These are phyloP conservation scores for Cytospora schulzeri DNA, from an alignment of 2,329 filamentous ascomycete species.

Conservation along the genomic window DNA sequence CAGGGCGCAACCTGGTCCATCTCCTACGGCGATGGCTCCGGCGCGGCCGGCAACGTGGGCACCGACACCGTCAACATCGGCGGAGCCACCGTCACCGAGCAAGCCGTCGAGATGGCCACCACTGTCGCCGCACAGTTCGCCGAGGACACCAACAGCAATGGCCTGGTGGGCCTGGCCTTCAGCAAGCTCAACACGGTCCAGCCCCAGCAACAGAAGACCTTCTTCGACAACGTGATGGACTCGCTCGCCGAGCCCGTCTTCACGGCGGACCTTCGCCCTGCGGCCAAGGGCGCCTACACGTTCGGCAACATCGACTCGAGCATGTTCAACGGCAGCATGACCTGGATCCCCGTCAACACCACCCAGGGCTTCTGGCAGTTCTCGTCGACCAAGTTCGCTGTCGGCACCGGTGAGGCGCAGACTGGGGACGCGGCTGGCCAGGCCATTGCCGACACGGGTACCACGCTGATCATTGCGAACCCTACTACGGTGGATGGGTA, in stretches of 20 bases:
- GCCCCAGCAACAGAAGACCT: constrained; percentile 67
- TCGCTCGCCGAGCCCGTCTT: constrained; percentile 67
- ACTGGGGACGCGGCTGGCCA: constrained; percentile 42
- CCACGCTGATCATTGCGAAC: constrained; percentile 64
- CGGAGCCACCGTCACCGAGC: constrained; percentile 60
- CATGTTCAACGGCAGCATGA: constrained; percentile 65
- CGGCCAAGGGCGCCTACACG: constrained; percentile 66
- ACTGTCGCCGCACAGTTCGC: constrained; percentile 60
- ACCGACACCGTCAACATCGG: constrained; percentile 70
- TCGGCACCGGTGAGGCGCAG: constrained; percentile 48
- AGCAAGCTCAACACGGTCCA: constrained; percentile 65
- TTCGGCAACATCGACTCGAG: constrained; percentile 69
- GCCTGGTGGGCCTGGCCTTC: constrained; percentile 71
- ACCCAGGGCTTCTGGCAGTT: constrained; percentile 72
- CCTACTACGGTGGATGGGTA: constrained; percentile 51
- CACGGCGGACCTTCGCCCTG: constrained; percentile 67
- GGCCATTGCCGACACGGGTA: constrained; percentile 61
- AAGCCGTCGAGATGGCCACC: constrained; percentile 70
- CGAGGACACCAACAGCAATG: constrained; percentile 62
- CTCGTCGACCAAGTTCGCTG: constrained; percentile 55
- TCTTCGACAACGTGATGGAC: constrained; percentile 70
- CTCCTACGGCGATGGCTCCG: constrained; percentile 69
- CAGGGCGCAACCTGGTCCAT: constrained; percentile 60
- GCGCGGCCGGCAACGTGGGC: constrained; percentile 65
- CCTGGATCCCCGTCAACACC: constrained; percentile 63